A percentile compares a stretch with the other conserved stretches of the same genome.
Conservation (phyloP, 1,284 basidiomycete genomes). For the Phellopilus nigrolimitatus region DNA sequence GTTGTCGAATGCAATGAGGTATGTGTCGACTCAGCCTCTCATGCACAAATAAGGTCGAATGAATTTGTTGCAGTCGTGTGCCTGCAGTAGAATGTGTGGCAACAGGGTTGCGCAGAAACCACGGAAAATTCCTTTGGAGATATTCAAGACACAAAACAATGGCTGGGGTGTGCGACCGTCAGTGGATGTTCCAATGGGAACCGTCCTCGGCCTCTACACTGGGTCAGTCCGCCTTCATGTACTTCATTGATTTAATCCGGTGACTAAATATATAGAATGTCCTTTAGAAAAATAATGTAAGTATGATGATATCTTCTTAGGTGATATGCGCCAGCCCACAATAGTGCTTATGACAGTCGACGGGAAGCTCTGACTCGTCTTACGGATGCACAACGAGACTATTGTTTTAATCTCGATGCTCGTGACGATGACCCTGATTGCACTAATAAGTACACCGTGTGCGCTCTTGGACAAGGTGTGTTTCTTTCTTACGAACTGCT, state of each 20-base stretch:
- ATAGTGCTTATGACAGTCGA: constrained; percentile 39
- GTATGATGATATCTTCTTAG: constrained; percentile 2
- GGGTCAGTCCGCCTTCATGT: too few relatives aligned
- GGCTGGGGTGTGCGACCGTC: constrained; percentile 53
- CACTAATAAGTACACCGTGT: constrained; percentile 40
- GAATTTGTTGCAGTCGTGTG: constrained; percentile 36
- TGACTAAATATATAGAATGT: neutral
- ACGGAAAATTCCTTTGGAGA: constrained; percentile 43
- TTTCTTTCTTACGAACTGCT: neutral
- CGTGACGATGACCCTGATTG: constrained; percentile 32
- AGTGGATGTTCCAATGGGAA: constrained; percentile 40
- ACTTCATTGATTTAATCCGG: neutral
- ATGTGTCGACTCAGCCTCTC: constrained; percentile 10
- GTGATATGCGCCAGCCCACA: constrained; percentile 9
- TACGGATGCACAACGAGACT: constrained; percentile 28
- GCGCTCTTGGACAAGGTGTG: constrained; percentile 45
- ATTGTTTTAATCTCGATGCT: constrained; percentile 57
- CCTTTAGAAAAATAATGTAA: constrained; percentile 27
- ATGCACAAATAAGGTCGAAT: neutral
- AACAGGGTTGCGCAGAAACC: constrained; percentile 53
- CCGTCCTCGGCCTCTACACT: constrained; percentile 57
- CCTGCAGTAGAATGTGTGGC: constrained; percentile 40
- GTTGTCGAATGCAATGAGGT: constrained; percentile 62
- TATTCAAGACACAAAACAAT: constrained; percentile 49
- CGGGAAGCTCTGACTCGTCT: constrained; percentile 28